Conservation (phyloP, 169 alveolate species). For the Plasmodium vinckei region DNA sequence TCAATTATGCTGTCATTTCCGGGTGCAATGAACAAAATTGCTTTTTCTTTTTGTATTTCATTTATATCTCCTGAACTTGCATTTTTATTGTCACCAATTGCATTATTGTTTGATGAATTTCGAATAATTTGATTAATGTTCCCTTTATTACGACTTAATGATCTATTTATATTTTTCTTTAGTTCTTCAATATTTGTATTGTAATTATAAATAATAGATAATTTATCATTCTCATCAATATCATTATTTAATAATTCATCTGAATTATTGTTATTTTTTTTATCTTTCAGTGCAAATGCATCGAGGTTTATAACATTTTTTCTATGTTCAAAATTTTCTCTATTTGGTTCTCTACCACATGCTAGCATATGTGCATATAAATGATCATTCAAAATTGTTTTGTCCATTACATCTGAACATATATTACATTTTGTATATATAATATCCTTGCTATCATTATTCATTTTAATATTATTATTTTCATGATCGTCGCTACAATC, state of each 20-base stretch:
- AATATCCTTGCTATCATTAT: not conserved
- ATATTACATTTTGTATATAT: conserved; percentile 24
- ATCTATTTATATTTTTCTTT: not conserved
- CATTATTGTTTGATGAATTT: conserved; percentile 1
- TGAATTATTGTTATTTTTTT: not conserved
- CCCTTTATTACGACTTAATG: conserved; percentile 5
- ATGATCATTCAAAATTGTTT: conserved; percentile 38
- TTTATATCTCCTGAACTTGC: conserved; percentile 26
- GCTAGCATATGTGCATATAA: conserved; percentile 46
- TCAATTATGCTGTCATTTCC: conserved; percentile 1
- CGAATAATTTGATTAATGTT: conserved; percentile 9
- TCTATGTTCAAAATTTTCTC: conserved; percentile 5
- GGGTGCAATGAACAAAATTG: not conserved
- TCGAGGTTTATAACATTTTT: not conserved
- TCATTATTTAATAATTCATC: conserved; percentile 6
- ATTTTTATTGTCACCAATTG: not conserved
- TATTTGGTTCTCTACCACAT: not conserved
- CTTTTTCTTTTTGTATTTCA: conserved; percentile 19
- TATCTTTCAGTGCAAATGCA: not conserved
- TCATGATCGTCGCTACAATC: not conserved
- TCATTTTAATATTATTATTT: not conserved
- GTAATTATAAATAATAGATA: conserved; percentile 18
- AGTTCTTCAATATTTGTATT: conserved; percentile 3
- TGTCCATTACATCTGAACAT: conserved; percentile 39
- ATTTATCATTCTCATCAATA: not conserved